Percentiles rank a stretch among this genome's conserved stretches.
These are phyloP conservation scores for Lobosporangium transversale DNA, from an alignment of 192 early-diverging fungal genomes.

Conservation along the genomic window DNA sequence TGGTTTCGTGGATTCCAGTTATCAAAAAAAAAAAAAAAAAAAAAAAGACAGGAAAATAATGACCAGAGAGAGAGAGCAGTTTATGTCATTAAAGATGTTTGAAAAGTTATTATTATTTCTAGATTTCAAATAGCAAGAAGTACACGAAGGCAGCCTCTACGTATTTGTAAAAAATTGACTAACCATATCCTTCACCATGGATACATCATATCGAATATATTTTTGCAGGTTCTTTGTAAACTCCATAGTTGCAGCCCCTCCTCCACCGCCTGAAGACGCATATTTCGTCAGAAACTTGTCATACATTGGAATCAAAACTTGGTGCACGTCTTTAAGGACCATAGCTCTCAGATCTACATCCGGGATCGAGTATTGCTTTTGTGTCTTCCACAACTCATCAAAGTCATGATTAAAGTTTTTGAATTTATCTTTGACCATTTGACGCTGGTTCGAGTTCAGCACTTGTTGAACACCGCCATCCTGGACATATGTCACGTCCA, in stretches of 20 bases:
- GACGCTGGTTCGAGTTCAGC: constrained; percentile 72
- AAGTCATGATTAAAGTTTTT: constrained; percentile 88
- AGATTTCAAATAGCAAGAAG: too few species aligned
- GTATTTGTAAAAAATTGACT: constrained; percentile 70
- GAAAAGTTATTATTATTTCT: too few species aligned
- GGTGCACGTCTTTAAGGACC: constrained; percentile 77
- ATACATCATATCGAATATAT: constrained; percentile 82
- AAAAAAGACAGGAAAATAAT: too few species aligned
- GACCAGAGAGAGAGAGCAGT: too few species aligned
- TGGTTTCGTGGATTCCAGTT: too few species aligned
- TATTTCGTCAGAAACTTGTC: constrained; percentile 78
- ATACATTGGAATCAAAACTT: constrained; percentile 83
- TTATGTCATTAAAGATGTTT: too few species aligned
- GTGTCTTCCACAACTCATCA: constrained; percentile 75
- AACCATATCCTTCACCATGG: constrained; percentile 69
- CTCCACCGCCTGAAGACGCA: constrained; percentile 16
- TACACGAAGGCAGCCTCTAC: too few species aligned
- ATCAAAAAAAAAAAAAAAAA: too few species aligned
- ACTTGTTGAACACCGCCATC: constrained; percentile 68
- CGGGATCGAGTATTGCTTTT: constrained; percentile 80
- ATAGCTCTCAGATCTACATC: constrained; percentile 77
- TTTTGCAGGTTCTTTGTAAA: constrained; percentile 87
- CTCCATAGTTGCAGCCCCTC: constrained; percentile 61
- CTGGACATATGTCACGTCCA: constrained; percentile 78
- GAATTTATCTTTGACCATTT: constrained; percentile 86